Evolutionary conservation across 768 basidiomycete genomes (phyloP).

Genomic region (Termitomyces sp.): DNA sequence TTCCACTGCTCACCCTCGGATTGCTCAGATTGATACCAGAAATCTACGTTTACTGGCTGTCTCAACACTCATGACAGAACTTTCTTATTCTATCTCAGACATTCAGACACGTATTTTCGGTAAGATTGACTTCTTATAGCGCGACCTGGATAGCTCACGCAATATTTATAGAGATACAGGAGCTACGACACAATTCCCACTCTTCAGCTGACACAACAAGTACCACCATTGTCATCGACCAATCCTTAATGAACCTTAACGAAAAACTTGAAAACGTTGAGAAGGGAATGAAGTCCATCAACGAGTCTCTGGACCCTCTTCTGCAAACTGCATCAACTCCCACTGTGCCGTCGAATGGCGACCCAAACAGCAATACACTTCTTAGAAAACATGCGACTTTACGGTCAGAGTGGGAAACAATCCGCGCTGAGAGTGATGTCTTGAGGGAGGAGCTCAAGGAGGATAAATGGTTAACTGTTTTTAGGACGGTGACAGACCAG

Average conservation of each 20-base stretch:
- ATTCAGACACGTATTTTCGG: constrained; percentile 91
- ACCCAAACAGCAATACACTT: constrained; percentile 39
- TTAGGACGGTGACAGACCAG: constrained; percentile 89
- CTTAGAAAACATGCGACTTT: constrained; percentile 73
- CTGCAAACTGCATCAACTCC: constrained; percentile 42
- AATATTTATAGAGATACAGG: constrained; percentile 70
- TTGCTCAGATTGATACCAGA: constrained; percentile 28
- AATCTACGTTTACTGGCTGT: constrained; percentile 73
- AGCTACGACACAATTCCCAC: constrained; percentile 84
- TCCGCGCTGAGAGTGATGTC: constrained; percentile 74
- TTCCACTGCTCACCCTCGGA: neutral
- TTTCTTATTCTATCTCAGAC: constrained; percentile 82
- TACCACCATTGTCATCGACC: constrained; percentile 70
- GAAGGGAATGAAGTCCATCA: constrained; percentile 64
- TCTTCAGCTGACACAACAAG: constrained; percentile 48
- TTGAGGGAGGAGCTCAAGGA: constrained; percentile 91
- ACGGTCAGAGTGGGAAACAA: constrained; percentile 71
- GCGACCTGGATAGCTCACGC: constrained; percentile 3
- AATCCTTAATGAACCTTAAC: constrained; percentile 73
- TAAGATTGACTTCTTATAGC: constrained; percentile 20
- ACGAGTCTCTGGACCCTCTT: constrained; percentile 59
- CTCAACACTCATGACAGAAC: constrained; percentile 82
- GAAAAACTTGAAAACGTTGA: constrained; percentile 72
- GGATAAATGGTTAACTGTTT: constrained; percentile 95
- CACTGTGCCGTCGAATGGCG: constrained; percentile 31